phyloP scores from a whole-genome alignment of 805 yeast species.

The Wickerhamomyces silvicola region DNA sequence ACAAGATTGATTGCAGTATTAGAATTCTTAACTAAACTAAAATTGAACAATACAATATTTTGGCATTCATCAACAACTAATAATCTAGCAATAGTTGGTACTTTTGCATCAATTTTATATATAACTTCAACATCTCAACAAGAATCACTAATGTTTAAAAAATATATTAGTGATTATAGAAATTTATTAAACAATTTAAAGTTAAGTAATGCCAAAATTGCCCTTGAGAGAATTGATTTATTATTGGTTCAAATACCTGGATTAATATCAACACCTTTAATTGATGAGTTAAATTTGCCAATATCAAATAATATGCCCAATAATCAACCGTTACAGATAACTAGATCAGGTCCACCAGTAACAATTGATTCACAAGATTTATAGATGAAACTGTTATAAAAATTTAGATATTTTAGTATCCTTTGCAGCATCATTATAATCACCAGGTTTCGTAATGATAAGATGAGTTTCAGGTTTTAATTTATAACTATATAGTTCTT shows the following conservation, averaged over 20 bases:
- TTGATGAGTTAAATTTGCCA: constrained; percentile 5
- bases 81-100: constrained; percentile 76
- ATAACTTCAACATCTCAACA: constrained; percentile 57
- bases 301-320: constrained; percentile 14
- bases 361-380: constrained; percentile 4
- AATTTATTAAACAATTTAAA: constrained; percentile 71
- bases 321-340: constrained; percentile 8
- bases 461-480: constrained; percentile 29
- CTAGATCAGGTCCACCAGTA: constrained; percentile 4
- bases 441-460: constrained; percentile 35
- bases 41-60: constrained; percentile 80
- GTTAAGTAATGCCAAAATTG: constrained; percentile 72
- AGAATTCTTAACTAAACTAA: constrained; percentile 31
- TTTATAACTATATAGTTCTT: constrained; percentile 22
- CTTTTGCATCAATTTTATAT: constrained; percentile 77
- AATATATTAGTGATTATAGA: constrained; percentile 67
- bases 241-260: constrained; percentile 75
- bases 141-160: constrained; percentile 59
- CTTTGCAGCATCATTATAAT: constrained; percentile 30
- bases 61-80: constrained; percentile 84
- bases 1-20: constrained; percentile 72
- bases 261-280: no score
- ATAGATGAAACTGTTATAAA: constrained; percentile 16
- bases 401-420: constrained; percentile 31
- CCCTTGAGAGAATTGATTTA: constrained; percentile 64